A percentile compares a stretch with the other conserved stretches of the same genome.
These are phyloP conservation scores for Podospora conica DNA, from an alignment of 495 filamentous ascomycete species.

Conservation along the genomic window DNA sequence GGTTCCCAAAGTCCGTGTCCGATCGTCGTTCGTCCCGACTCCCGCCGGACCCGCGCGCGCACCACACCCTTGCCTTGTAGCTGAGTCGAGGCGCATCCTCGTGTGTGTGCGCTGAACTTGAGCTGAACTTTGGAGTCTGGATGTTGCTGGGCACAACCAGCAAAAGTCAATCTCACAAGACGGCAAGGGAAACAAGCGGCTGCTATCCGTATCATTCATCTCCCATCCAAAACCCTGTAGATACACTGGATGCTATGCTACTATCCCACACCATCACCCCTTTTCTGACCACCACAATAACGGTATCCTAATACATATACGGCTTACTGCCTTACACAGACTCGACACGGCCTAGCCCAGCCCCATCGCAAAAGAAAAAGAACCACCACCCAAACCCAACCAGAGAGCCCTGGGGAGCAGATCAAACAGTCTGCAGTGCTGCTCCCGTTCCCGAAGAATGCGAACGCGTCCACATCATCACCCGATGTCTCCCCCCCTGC, in stretches of 20 bases:
- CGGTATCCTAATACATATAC: not conserved
- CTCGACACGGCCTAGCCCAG: not conserved
- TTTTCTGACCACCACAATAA: not conserved
- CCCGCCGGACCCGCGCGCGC: slow-evolving; percentile 21
- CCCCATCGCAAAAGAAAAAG: not conserved
- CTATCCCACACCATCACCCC: not conserved
- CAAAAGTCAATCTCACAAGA: not conserved
- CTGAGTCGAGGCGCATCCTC: not conserved
- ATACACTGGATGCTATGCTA: not conserved
- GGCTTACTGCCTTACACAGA: too few species aligned
- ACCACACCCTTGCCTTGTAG: slow-evolving; percentile 17
- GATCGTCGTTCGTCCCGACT: slow-evolving; percentile 10
- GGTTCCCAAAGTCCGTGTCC: slow-evolving; percentile 10
- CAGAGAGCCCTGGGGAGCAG: slow-evolving; percentile 19
- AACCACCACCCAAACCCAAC: not conserved
- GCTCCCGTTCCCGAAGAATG: slow-evolving; percentile 7
- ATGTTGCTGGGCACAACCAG: not conserved
- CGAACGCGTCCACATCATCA: slow-evolving; percentile 11
- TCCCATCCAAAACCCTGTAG: not conserved
- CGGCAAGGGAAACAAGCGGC: not conserved
- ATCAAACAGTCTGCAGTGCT: slow-evolving; percentile 26
- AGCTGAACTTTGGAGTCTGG: not conserved
- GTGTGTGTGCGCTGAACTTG: too few species aligned
- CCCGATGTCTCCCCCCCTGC: slow-evolving; percentile 4
- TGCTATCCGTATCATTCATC: not conserved